Evolutionary conservation across 2,329 filamentous ascomycete species (phyloP).

Genomic region (Xylariales sp.): DNA sequence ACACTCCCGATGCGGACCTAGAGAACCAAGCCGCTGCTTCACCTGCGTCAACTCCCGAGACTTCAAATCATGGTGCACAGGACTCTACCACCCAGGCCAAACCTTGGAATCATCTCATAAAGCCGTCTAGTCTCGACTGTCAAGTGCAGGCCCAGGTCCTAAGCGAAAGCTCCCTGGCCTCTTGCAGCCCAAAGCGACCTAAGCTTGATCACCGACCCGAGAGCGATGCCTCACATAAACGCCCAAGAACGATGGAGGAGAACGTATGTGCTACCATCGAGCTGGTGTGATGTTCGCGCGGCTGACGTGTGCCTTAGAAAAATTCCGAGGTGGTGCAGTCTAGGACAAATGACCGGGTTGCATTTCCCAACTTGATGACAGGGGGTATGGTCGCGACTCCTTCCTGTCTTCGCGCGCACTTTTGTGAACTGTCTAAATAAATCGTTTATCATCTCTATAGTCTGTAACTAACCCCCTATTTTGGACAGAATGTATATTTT

Average conservation of each 20-base stretch:
- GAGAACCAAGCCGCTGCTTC: slow-evolving; percentile 7
- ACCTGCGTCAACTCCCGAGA: slow-evolving; percentile 2
- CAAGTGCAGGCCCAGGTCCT: slow-evolving; percentile 38
- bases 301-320: slow-evolving; percentile 33
- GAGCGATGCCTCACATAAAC: slow-evolving; percentile 35
- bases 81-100: neutral
- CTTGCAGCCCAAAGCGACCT: slow-evolving; percentile 36
- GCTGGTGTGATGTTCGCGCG: neutral
- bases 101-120: slow-evolving; percentile 26
- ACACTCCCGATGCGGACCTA: neutral
- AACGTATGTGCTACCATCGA: slow-evolving; percentile 35
- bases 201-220: slow-evolving; percentile 26
- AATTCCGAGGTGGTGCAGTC: neutral
- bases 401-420: neutral
- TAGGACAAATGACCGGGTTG: slow-evolving; percentile 42
- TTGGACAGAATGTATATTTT: slow-evolving; percentile 47
- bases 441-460: too few species aligned
- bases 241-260: slow-evolving; percentile 37
- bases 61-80: slow-evolving; percentile 12
- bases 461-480: neutral
- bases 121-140: slow-evolving; percentile 32
- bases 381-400: slow-evolving; percentile 30
- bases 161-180: slow-evolving; percentile 33
- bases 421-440: neutral
- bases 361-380: slow-evolving; percentile 45